Evolutionary conservation across 179 eudicot species (phyloP).

Genomic region (Corrigiola litoralis): DNA sequence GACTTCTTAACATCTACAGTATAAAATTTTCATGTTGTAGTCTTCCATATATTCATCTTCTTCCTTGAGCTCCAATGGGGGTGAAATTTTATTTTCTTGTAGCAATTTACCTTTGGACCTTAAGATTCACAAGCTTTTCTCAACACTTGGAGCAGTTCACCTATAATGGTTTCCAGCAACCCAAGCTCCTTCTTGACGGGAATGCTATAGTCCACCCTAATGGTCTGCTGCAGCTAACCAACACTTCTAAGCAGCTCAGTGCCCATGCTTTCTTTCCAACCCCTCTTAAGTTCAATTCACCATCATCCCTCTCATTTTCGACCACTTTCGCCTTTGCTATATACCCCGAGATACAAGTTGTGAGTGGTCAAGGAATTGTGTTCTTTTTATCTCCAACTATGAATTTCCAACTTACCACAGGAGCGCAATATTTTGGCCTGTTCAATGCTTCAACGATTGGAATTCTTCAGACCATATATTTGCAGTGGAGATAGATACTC

Average conservation of each 20-base stretch:
- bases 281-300: constrained; percentile 19
- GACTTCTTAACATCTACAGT: too few species aligned
- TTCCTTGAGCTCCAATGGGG: too few species aligned
- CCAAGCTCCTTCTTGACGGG: constrained; percentile 32
- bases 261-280: constrained; percentile 28
- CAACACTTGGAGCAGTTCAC: constrained; percentile 20
- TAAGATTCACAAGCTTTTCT: constrained; percentile 7
- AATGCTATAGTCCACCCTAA: constrained; percentile 27
- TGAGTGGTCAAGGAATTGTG: constrained; percentile 35
- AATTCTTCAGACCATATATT: constrained; percentile 23
- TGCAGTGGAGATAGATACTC: constrained; percentile 40
- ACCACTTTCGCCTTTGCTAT: constrained; percentile 40
- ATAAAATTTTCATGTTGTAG: too few species aligned
- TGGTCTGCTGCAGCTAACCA: constrained; percentile 43
- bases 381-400: constrained; percentile 32
- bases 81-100: background rate
- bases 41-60: too few species aligned
- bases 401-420: constrained; percentile 13
- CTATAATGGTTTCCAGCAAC: constrained; percentile 29
- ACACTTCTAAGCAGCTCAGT: constrained; percentile 17
- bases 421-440: constrained; percentile 31
- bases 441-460: constrained; percentile 23
- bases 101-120: background rate
- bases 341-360: constrained; percentile 18
- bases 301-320: constrained; percentile 32